Evolutionary conservation across 129 eudicot species (phyloP).

Genomic region (Chrysanthemum lavandulifolium): DNA sequence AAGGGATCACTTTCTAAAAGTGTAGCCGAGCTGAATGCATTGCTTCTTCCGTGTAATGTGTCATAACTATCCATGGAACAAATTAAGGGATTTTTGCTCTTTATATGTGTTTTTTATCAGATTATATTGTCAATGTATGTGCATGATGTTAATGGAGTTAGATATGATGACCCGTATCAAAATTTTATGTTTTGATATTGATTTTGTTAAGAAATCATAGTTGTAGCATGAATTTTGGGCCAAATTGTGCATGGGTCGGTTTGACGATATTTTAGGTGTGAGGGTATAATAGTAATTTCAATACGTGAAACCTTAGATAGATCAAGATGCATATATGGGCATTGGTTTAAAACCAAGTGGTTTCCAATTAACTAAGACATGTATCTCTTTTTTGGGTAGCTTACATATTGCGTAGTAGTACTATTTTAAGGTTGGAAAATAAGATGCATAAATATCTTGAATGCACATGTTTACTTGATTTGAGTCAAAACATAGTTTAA

Average conservation of each 20-base stretch:
- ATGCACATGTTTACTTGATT: no score
- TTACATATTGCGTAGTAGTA: slow-evolving; percentile 5
- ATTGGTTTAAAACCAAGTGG: no score
- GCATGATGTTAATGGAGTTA: slow-evolving; percentile 1
- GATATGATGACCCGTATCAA: not conserved
- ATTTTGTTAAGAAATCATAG: not conserved
- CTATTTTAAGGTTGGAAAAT: slow-evolving; percentile 20
- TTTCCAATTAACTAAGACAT: slow-evolving; percentile 16
- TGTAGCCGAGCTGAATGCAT: slow-evolving; percentile 19
- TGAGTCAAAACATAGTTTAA: not conserved
- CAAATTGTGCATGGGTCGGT: not conserved
- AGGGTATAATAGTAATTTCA: slow-evolving; percentile 24
- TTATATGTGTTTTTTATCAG: not conserved
- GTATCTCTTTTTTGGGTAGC: slow-evolving; percentile 20
- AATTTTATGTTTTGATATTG: not conserved
- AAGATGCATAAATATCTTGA: not conserved
- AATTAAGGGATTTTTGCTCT: not conserved
- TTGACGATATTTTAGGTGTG: slow-evolving; percentile 16
- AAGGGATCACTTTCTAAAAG: slow-evolving; percentile 48
- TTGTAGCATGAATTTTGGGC: not conserved
- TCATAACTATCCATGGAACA: no score
- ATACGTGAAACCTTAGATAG: not conserved
- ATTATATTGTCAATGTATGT: slow-evolving; percentile 12
- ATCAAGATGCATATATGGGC: not conserved
- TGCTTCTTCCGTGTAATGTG: no score